phyloP scores from a whole-genome alignment of 257 asterid genomes.

The Rauvolfia tetraphylla region DNA sequence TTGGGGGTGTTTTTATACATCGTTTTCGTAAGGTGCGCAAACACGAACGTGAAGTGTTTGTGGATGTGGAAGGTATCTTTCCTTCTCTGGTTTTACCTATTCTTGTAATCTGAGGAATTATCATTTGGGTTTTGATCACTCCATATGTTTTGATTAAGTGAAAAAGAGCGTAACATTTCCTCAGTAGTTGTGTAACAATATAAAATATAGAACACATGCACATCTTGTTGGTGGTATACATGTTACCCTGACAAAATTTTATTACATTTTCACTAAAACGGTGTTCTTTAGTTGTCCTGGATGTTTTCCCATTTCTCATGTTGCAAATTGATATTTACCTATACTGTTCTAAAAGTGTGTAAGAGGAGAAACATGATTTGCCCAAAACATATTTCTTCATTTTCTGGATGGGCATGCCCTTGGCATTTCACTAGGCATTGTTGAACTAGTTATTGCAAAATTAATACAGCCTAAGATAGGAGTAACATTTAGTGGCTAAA shows the following conservation, averaged over 20 bases:
- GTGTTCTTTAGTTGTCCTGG: not conserved
- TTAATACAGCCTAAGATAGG: too few species aligned
- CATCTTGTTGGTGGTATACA: not conserved
- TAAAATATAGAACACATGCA: not conserved
- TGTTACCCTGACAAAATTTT: not conserved
- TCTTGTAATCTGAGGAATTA: not conserved
- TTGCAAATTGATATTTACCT: not conserved
- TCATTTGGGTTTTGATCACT: not conserved
- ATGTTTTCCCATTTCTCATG: not conserved
- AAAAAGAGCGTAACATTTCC: not conserved
- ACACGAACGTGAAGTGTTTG: constrained; percentile 39
- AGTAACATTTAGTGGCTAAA: too few species aligned
- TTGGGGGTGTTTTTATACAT: constrained; percentile 52
- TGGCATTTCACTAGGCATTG: too few species aligned
- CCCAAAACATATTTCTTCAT: too few species aligned
- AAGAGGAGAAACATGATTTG: too few species aligned
- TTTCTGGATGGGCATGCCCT: too few species aligned
- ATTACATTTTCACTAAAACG: not conserved
- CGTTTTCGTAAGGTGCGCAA: constrained; percentile 36
- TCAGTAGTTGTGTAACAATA: not conserved
- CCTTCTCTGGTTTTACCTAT: not conserved
- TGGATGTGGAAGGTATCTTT: constrained; percentile 65
- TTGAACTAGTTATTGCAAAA: too few species aligned
- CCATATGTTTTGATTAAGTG: not conserved
- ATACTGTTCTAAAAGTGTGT: too few species aligned